Base-by-base conservation (phyloP, 371 early-diverging fungal species). In the Phascolomyces articulosus region DNA sequence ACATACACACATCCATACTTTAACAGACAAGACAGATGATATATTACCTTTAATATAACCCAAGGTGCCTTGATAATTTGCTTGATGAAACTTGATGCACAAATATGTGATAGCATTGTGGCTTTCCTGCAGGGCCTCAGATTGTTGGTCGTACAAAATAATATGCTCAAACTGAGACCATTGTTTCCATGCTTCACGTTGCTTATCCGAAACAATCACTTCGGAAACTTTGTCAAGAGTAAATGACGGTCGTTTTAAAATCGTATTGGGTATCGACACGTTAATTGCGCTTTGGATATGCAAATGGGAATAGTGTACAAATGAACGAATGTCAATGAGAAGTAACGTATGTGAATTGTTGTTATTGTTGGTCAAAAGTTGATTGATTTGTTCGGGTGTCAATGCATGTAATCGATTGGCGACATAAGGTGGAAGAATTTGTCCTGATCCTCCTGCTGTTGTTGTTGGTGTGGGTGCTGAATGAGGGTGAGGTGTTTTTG, bases 321-420 rank as follows among this genome's bases (percentile, higher is more conserved):
- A 74, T 0, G 90, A 78, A 20, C 88, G 85, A 59, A 87, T 80
- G 62, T 89, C 90, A 40, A 89, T 51, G 21, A 89, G 64, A 16
- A 87, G 59, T 3, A 31, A 59, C 7, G 23, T 4, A 51, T 31
- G 38, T 27, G 24, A 51, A 23, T 58, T 34, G 49, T 29, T 21
- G 20, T 21, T 23, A 31, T 48, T 21, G n/a, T 34, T 23, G 28
- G 38, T 29, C 29, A 65, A 44, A 18, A 65, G 60, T 41, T 65
- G 56, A 26, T 41, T 38, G 18, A 65, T 9, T 29, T 55, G 41
- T 9, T 41, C 60, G 3, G 59, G 29, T 10, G 49, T 55, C 44
- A 65, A 60, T 20, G 27, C 53, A 4, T 20, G n/a, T n/a, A 55
- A n/a, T 47, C 55, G 41, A 31, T 21, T 48, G 24, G 53, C 49